These are phyloP conservation scores for Eucalyptus erythrocorys DNA, from an alignment of 345 rosid genomes.

Conservation along the genomic window DNA sequence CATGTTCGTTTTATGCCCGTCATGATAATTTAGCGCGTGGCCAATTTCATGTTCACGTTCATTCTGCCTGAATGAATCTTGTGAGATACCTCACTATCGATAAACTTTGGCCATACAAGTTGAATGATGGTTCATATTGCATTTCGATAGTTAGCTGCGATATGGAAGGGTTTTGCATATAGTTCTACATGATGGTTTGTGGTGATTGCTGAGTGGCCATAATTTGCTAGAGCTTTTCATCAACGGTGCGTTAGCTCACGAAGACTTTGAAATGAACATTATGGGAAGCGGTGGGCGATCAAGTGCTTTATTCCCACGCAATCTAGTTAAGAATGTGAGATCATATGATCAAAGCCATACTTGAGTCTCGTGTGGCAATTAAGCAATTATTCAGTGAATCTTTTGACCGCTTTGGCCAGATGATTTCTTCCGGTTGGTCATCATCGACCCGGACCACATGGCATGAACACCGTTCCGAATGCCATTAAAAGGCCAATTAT, in stretches of 20 bases:
- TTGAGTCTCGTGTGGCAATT: not conserved
- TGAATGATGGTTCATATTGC: not conserved
- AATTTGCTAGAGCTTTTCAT: not conserved
- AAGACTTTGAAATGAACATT: not conserved
- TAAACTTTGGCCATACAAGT: not conserved
- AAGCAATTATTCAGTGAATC: not conserved
- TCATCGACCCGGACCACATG: not conserved
- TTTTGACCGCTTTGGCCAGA: not conserved
- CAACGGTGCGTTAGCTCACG: not conserved
- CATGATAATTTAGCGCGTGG: not conserved
- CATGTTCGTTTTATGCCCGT: not conserved
- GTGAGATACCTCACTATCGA: not conserved
- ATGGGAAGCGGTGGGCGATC: not conserved
- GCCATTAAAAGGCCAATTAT: not conserved
- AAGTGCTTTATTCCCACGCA: not conserved
- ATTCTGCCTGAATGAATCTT: not conserved
- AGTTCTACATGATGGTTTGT: not conserved
- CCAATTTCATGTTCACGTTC: not conserved
- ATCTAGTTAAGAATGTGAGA: not conserved
- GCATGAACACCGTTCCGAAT: not conserved
- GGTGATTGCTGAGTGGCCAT: not conserved
- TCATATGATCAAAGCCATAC: not conserved
- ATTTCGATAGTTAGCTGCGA: not conserved
- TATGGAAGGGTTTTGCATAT: not conserved
- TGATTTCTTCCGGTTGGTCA: not conserved